Evolutionary conservation across 129 eudicot genomes (phyloP), one percentile per base, ranked within the genome.

Genomic region (Logfia minima): DNA sequence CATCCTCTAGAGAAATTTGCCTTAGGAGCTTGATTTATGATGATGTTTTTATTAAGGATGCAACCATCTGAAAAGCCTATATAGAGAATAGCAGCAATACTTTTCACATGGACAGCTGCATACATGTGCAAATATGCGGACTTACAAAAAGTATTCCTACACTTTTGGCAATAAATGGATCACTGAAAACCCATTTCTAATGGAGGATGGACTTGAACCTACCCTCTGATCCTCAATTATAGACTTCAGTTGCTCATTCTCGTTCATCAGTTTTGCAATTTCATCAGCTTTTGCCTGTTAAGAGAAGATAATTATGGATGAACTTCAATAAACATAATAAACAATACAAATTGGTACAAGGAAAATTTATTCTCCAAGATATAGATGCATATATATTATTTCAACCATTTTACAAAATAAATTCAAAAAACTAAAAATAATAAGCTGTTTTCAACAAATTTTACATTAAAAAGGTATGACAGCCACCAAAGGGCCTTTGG

Each of bases 231-330:
- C 98, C 80, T 90, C 96, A 37, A 90, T 77, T 37, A 82, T 86
- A 66, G 87, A 80, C 85, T 93, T 90, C 65, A 93, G 88, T 68
- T 87, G 96, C 88, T 93, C 98, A 77, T 93, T 93, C 75, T 90
- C 98, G 43, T 82, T 87, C 98, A 88, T 85, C 80, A 93, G 68
- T 72, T 81, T 90, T 68, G 95, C 92, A 84, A 93, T 90, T 84
- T 93, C 98, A 84, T 93, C 96, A 29, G 98, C 98, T 82, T 93
- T 93, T 80, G 96, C 89, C 98, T 93, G 88, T 75, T 39, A 21
- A 35, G 34, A 86, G 68, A 65, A 16, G 53, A 43, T 41, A 16
- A 61, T 72, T 6, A 65, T 43, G 8, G 9, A 52, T 56, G 1
- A 59, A 37, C 5, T 23, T 41, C 16, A 56, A 35, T 35, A 37